These are phyloP conservation scores for Fusarium fracticaudum DNA, from an alignment of 2,329 filamentous ascomycete genomes.

Conservation along the genomic window DNA sequence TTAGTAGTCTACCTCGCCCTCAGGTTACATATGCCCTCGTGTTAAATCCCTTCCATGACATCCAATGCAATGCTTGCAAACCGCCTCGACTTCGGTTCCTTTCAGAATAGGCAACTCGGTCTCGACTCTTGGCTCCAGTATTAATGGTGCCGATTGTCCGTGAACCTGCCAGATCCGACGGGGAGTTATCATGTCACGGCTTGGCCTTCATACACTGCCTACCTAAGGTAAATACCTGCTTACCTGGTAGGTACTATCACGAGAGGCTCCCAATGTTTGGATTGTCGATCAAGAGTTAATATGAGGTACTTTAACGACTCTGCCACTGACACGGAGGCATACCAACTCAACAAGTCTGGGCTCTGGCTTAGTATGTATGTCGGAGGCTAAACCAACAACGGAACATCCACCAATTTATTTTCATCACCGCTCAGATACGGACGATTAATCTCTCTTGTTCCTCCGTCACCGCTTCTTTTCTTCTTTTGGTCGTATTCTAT, in stretches of 20 bases:
- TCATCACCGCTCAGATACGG: slow-evolving; percentile 22
- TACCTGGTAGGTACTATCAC: neutral
- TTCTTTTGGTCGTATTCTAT: slow-evolving; percentile 6
- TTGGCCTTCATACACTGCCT: neutral
- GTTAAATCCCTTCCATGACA: slow-evolving; percentile 10
- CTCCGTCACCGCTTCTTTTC: slow-evolving; percentile 30
- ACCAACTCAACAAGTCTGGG: neutral
- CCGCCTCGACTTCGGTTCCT: slow-evolving; percentile 10
- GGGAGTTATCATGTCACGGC: slow-evolving; percentile 3
- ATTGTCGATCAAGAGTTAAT: neutral
- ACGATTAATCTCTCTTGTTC: neutral
- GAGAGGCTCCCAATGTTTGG: neutral
- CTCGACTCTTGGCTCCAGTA: slow-evolving; percentile 6
- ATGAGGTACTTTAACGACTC: neutral
- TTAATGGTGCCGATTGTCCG: slow-evolving; percentile 32
- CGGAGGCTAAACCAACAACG: slow-evolving; percentile 11
- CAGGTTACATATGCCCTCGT: slow-evolving; percentile 24
- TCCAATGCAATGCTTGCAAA: slow-evolving; percentile 6
- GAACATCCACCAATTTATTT: neutral
- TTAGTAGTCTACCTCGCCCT: neutral
- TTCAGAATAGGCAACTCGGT: slow-evolving; percentile 27
- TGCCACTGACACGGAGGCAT: neutral
- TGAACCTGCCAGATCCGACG: slow-evolving; percentile 29
- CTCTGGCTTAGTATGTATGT: slow-evolving; percentile 1
- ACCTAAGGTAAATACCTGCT: neutral